Evolutionary conservation across 2,329 filamentous ascomycete genomes (phyloP).

Genomic region (Knoxdaviesia capensis): DNA sequence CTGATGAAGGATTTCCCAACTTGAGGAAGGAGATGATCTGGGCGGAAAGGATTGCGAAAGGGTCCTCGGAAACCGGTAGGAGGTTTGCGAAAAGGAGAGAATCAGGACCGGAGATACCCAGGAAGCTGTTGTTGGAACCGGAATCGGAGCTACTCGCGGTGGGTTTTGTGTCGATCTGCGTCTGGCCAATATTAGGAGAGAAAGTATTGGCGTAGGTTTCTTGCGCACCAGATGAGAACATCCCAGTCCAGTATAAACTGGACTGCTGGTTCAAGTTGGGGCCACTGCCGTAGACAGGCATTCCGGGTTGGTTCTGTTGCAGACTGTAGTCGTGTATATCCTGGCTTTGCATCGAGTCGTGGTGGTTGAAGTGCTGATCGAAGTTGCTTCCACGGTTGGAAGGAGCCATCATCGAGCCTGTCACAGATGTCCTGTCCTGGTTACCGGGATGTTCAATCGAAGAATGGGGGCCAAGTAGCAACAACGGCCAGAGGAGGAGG

Average conservation of each 20-base stretch:
- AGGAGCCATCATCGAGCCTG: conserved; percentile 28
- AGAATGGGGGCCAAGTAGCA: too few species aligned
- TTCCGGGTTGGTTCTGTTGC: conserved; percentile 40
- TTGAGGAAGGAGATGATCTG: conserved; percentile 34
- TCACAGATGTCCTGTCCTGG: conserved; percentile 26
- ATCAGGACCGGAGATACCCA: conserved; percentile 22
- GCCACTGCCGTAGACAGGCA: conserved; percentile 40
- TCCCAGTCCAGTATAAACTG: conserved; percentile 55
- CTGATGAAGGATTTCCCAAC: conserved; percentile 29
- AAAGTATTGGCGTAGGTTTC: conserved; percentile 43
- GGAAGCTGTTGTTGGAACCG: conserved; percentile 9
- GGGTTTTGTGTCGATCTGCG: conserved; percentile 31
- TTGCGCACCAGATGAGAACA: conserved; percentile 57
- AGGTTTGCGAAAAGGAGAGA: conserved; percentile 27
- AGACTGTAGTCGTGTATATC: conserved; percentile 45
- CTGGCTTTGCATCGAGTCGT: conserved; percentile 43
- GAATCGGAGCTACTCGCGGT: too few species aligned
- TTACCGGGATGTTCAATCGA: conserved; percentile 20
- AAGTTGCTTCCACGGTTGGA: conserved; percentile 20
- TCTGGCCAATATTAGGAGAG: conserved; percentile 46
- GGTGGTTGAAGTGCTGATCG: conserved; percentile 35
- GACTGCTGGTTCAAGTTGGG: conserved; percentile 40
- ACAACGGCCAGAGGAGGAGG: too few species aligned
- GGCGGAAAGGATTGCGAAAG: conserved; percentile 31
- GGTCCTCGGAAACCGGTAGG: conserved; percentile 25